Percentiles rank a stretch among this genome's conserved stretches.
Conservation (phyloP, 768 basidiomycete species). For the Suillus clintonianus region DNA sequence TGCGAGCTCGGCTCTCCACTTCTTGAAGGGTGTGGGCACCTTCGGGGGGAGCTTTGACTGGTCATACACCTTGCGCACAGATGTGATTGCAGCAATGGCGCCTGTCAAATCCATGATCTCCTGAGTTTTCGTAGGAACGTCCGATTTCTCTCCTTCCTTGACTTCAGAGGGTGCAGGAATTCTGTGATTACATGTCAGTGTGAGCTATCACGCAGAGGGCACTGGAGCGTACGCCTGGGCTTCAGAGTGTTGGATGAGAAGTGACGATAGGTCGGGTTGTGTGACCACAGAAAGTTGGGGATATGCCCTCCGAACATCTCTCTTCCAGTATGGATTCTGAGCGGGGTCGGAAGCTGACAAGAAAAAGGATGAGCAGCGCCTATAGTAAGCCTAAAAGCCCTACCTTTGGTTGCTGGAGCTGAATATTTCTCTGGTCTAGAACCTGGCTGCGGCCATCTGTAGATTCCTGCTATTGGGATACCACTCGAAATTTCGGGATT, state of each 20-base stretch:
- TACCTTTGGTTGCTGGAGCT: constrained; percentile 88
- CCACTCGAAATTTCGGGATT: constrained; percentile 92
- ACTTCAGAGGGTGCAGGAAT: constrained; percentile 52
- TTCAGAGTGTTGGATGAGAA: constrained; percentile 80
- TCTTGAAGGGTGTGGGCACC: constrained; percentile 65
- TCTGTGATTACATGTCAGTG: constrained; percentile 34
- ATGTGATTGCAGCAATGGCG: constrained; percentile 68
- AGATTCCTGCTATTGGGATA: constrained; percentile 69
- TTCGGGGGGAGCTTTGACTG: constrained; percentile 71
- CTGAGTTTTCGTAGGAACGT: constrained; percentile 46
- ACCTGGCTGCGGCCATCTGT: constrained; percentile 87
- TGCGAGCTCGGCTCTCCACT: constrained; percentile 73
- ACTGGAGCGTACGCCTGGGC: constrained; percentile 56
- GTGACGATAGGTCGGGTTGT: constrained; percentile 75
- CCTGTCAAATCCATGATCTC: constrained; percentile 63
- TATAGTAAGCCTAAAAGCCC: constrained; percentile 9
- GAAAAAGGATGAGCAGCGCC: neutral
- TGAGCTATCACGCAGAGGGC: constrained; percentile 1
- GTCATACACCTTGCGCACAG: constrained; percentile 57
- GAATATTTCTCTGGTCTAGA: constrained; percentile 85
- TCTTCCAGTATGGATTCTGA: constrained; percentile 94
- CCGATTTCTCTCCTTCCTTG: constrained; percentile 37
- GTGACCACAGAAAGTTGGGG: constrained; percentile 91
- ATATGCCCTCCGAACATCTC: constrained; percentile 89
- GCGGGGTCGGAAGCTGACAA: constrained; percentile 79